Base-by-base conservation (phyloP, 352 stramenopile species). In the Globisporangium sylvaticum region DNA sequence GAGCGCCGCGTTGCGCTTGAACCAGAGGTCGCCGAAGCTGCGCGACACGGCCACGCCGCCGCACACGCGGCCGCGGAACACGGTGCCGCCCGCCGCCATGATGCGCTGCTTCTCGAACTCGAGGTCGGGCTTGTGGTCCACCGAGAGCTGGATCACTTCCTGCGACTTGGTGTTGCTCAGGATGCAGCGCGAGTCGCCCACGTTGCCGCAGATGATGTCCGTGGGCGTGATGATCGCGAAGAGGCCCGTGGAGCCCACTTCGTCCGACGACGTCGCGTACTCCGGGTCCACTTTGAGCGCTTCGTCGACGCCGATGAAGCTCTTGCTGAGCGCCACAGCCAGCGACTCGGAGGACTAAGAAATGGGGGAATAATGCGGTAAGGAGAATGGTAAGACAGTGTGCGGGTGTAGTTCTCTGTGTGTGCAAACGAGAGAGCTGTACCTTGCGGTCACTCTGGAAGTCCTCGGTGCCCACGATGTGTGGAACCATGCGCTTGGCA, bases 11-110 rank as follows among this genome's bases (percentile, higher is more conserved):
- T 96, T 94, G 67, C 87, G 80, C 76, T 96, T 96, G 72, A 95
- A 96, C 87, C 87, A 95, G 66, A 95, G 82, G 65, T 96, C 88
- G 15, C 88, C 88, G 66, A 96, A 95, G 75, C 85, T 93, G 42
- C 88, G 79, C 31, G 87, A 94, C 20, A 96, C 88, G 14, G 88
- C 88, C 25, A 96, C 87, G 52, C 87, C 88, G 34, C 88, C 88
- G 65, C 84, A 94, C 62, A 96, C 88, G 52, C 88, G 85, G 31
- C 87, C 87, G 58, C 88, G 87, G 65, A 95, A 95, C 6, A 96
- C 88, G 0, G 83, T 95, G 27, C 88, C 88, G 22, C 88, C 88
- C 0, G 88, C 87, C 4, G 84, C 82, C 65, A 95, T 72, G 60
- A 96, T 96, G 58, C 88, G 87, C 73, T 91, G 83, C 71, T 91